A percentile compares a stretch with the other conserved stretches of the same genome.
These are phyloP conservation scores for Chrysoporthe deuterocubensis DNA, from an alignment of 2,329 filamentous ascomycete species.

Conservation along the genomic window DNA sequence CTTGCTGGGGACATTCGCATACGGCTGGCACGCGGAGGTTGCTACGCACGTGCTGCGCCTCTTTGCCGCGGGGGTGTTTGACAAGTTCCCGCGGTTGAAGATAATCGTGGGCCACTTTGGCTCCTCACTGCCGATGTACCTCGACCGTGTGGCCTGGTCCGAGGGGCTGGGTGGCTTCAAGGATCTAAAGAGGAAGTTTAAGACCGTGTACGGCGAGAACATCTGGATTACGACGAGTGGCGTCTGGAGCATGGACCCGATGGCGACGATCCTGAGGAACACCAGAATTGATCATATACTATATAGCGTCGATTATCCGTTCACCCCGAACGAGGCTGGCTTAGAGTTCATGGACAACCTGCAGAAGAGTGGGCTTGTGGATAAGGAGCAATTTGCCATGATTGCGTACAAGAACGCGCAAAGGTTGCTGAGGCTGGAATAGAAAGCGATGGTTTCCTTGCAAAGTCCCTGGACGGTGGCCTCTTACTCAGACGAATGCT, in stretches of 20 bases:
- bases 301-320: conserved; percentile 17
- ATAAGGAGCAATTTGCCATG: conserved; percentile 11
- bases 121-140: not conserved
- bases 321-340: conserved; percentile 5
- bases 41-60: conserved; percentile 9
- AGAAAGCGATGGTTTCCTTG: not conserved
- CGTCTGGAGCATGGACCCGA: not conserved
- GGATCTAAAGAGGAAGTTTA: not conserved
- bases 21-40: conserved; percentile 11
- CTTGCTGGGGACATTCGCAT: not conserved
- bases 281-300: conserved; percentile 12
- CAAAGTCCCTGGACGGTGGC: not conserved
- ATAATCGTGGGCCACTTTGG: conserved; percentile 8
- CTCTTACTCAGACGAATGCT: not conserved
- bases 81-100: conserved; percentile 9
- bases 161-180: not conserved
- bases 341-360: conserved; percentile 3
- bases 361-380: conserved; percentile 12
- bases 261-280: not conserved
- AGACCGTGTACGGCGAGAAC: not conserved
- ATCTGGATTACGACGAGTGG: conserved; percentile 12
- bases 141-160: conserved; percentile 3
- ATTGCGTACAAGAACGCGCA: conserved; percentile 14
- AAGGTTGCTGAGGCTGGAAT: not conserved
- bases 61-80: conserved; percentile 11